Conservation (phyloP, 352 stramenopile species). For the Elongisporangium undulatum region DNA sequence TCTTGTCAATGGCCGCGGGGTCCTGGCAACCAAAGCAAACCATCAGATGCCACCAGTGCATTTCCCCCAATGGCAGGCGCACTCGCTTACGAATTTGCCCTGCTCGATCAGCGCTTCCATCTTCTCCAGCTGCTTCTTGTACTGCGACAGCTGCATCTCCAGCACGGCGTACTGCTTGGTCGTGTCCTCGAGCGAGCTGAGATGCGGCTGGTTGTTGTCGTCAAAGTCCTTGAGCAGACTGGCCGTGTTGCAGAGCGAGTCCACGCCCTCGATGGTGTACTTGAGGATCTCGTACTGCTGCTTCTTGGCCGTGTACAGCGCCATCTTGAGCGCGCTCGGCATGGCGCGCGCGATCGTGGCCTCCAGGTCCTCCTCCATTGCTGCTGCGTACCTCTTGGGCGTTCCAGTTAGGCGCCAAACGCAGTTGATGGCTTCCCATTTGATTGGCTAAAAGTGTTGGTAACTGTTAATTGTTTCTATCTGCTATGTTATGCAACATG, state of each 20-base stretch:
- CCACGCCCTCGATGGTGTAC: slow-evolving; percentile 61
- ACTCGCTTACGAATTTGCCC: slow-evolving; percentile 27
- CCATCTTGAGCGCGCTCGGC: slow-evolving; percentile 71
- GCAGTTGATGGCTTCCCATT: too few relatives aligned
- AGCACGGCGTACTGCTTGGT: slow-evolving; percentile 67
- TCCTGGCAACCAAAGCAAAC: slow-evolving; percentile 15
- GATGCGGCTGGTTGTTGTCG: slow-evolving; percentile 41
- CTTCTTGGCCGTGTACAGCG: slow-evolving; percentile 68
- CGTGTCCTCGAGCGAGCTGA: slow-evolving; percentile 52
- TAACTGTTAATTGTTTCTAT: background rate
- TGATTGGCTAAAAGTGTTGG: background rate
- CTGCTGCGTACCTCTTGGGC: background rate
- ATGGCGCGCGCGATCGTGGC: slow-evolving; percentile 53
- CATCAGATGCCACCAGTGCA: background rate
- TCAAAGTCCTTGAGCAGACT: slow-evolving; percentile 60
- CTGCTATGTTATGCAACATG: background rate
- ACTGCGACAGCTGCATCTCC: slow-evolving; percentile 55
- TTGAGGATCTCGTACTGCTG: slow-evolving; percentile 74
- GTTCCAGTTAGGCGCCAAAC: slow-evolving; percentile 9
- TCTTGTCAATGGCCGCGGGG: slow-evolving; percentile 50
- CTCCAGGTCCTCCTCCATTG: slow-evolving; percentile 58
- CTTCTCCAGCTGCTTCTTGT: slow-evolving; percentile 68
- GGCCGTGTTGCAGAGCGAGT: slow-evolving; percentile 63
- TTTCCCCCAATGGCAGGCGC: background rate
- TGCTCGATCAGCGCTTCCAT: slow-evolving; percentile 49